Conservation (phyloP, 2,329 filamentous ascomycete species). For the Colletotrichum paranaense region DNA sequence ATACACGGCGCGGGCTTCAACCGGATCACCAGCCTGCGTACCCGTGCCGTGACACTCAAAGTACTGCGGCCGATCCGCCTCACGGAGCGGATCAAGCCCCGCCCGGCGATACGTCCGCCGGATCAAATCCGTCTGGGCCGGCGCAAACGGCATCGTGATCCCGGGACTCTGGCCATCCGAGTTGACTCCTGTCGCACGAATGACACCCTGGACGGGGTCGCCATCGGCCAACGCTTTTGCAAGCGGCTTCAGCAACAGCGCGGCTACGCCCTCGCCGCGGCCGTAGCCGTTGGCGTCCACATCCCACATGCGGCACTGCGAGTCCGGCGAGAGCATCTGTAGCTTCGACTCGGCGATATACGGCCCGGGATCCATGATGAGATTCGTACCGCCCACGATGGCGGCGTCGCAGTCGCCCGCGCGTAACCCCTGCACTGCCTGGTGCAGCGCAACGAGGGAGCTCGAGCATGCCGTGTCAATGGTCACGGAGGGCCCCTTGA, state of each 20-base stretch:
- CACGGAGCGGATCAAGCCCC: constrained; percentile 27
- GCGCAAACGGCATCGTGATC: constrained; percentile 49
- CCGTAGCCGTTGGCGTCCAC: constrained; percentile 61
- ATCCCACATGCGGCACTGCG: constrained; percentile 53
- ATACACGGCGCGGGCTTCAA: constrained; percentile 46
- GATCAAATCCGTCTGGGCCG: constrained; percentile 43
- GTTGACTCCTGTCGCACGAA: constrained; percentile 39
- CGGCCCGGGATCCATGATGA: constrained; percentile 25
- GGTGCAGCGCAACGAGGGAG: constrained; percentile 53
- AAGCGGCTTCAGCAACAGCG: constrained; percentile 59
- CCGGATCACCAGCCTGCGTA: constrained; percentile 50
- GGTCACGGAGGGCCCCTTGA: constrained; percentile 57
- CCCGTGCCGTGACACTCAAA: constrained; percentile 52
- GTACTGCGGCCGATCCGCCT: constrained; percentile 26
- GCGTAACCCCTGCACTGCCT: constrained; percentile 49
- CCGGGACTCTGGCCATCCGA: constrained; percentile 36
- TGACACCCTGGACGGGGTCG: constrained; percentile 40
- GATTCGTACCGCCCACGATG: constrained; percentile 44
- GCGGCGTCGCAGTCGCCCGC: constrained; percentile 43
- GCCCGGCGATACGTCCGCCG: constrained; percentile 39
- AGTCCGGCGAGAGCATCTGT: constrained; percentile 50
- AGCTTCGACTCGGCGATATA: constrained; percentile 37
- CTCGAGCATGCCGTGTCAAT: constrained; percentile 63
- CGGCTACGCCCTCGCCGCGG: constrained; percentile 61
- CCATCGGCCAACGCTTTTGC: constrained; percentile 50